phyloP scores from a whole-genome alignment of 1,284 basidiomycete species.

The Apiotrichum montevideense region DNA sequence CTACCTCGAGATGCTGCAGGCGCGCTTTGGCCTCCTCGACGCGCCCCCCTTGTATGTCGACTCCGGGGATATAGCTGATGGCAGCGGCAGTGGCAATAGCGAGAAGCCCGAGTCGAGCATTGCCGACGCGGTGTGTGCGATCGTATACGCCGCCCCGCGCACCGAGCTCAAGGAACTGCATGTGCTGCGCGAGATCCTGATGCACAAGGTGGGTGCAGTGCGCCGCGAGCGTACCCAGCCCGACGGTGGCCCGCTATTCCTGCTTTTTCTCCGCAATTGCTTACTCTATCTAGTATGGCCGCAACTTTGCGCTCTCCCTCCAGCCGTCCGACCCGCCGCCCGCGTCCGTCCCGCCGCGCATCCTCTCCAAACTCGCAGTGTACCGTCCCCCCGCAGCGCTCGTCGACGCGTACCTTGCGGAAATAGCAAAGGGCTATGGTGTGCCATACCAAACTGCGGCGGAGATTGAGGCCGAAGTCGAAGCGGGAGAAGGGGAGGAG shows the following conservation, averaged over 20 bases:
- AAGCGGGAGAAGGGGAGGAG: slow-evolving; percentile 18
- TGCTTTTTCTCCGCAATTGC: background rate
- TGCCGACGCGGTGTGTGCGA: slow-evolving; percentile 63
- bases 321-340: slow-evolving; percentile 49
- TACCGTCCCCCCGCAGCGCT: slow-evolving; percentile 65
- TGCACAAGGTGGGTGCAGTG: slow-evolving; percentile 58
- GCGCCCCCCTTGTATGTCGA: slow-evolving; percentile 24
- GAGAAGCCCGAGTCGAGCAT: slow-evolving; percentile 78
- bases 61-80: background rate
- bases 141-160: slow-evolving; percentile 84
- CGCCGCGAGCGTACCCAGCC: background rate
- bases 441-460: slow-evolving; percentile 56
- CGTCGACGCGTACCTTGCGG: slow-evolving; percentile 77
- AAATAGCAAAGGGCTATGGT: slow-evolving; percentile 81
- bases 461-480: background rate
- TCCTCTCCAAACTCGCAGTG: slow-evolving; percentile 57
- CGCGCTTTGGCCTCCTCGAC: slow-evolving; percentile 86
- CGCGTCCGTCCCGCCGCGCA: slow-evolving; percentile 53
- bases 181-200: slow-evolving; percentile 80
- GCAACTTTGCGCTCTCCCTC: slow-evolving; percentile 39
- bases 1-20: slow-evolving; percentile 85
- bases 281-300: slow-evolving; percentile 31
- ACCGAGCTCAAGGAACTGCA: slow-evolving; percentile 92
- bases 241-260: background rate
- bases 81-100: slow-evolving; percentile 48